These are phyloP conservation scores for Ilex paraguariensis DNA, from an alignment of 305 asterid species.

Conservation along the genomic window DNA sequence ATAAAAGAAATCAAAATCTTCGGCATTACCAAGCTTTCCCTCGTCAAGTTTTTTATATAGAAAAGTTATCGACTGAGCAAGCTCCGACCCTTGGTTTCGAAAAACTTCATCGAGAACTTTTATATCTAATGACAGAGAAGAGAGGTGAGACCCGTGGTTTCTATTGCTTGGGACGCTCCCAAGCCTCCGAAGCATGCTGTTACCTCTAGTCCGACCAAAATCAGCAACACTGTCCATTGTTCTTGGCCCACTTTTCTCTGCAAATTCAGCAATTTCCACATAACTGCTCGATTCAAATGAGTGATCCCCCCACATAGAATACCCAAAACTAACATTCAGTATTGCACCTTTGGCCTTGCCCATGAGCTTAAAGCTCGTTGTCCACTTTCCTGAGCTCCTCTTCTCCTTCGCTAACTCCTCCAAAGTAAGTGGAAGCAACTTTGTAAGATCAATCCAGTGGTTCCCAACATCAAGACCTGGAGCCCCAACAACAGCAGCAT, in stretches of 20 bases:
- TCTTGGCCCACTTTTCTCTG: conserved; percentile 16
- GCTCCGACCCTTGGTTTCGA: conserved; percentile 44
- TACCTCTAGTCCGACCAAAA: no score
- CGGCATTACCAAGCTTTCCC: conserved; percentile 31
- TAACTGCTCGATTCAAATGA: no score
- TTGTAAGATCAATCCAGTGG: conserved; percentile 78
- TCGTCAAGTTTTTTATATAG: conserved; percentile 71
- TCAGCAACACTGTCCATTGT: conserved; percentile 6
- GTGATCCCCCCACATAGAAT: conserved; percentile 9
- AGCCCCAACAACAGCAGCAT: conserved; percentile 53
- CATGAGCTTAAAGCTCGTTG: conserved; percentile 81
- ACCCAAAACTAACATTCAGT: conserved; percentile 83
- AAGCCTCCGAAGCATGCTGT: no score
- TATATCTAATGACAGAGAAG: conserved; percentile 45
- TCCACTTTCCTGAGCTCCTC: conserved; percentile 75
- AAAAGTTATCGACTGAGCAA: conserved; percentile 60
- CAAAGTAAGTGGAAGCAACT: conserved; percentile 86
- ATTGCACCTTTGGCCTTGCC: conserved; percentile 89
- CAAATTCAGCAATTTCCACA: conserved; percentile 6
- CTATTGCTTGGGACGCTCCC: no score
- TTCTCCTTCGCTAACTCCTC: conserved; percentile 91
- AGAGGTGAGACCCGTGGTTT: conserved; percentile 22
- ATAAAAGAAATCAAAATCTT: conserved; percentile 15
- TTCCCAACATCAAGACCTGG: conserved; percentile 88
- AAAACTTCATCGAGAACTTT: conserved; percentile 89